Evolutionary conservation across 2,329 filamentous ascomycete species (phyloP).

Genomic region (Diaporthe ilicicola): DNA sequence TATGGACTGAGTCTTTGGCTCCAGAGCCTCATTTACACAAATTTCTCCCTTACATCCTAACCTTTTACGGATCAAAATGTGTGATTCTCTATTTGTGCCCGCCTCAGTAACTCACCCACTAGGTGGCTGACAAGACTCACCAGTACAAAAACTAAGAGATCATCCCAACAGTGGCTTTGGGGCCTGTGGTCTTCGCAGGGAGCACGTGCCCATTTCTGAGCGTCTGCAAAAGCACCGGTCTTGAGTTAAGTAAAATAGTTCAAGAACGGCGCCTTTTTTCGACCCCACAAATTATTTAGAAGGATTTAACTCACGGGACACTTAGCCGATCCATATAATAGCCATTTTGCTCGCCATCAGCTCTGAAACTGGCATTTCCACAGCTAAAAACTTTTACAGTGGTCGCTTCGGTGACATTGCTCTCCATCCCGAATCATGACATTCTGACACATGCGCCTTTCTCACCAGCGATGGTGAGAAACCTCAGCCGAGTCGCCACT

Average conservation of each 20-base stretch:
- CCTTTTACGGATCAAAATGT: background rate
- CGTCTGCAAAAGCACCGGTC: background rate
- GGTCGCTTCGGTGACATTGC: background rate
- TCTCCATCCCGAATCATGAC: background rate
- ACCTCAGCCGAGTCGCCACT: background rate
- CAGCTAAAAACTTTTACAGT: background rate
- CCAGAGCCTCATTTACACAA: background rate
- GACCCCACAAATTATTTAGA: background rate
- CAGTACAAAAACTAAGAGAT: background rate
- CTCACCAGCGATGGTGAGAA: background rate
- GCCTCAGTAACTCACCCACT: background rate
- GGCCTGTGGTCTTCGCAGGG: background rate
- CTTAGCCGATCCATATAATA: background rate
- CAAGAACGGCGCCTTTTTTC: background rate
- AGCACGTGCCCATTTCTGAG: background rate
- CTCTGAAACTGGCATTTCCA: background rate
- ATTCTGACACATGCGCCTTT: background rate
- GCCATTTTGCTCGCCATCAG: background rate
- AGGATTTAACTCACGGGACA: background rate
- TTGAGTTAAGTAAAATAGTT: background rate
- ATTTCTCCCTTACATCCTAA: background rate
- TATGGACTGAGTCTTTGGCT: background rate
- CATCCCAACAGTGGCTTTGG: background rate
- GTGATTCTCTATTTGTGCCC: slow-evolving; percentile 20
- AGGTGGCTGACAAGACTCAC: background rate